Conservation (phyloP, 2,329 filamentous ascomycete species). For the Claviceps fusiformis region DNA sequence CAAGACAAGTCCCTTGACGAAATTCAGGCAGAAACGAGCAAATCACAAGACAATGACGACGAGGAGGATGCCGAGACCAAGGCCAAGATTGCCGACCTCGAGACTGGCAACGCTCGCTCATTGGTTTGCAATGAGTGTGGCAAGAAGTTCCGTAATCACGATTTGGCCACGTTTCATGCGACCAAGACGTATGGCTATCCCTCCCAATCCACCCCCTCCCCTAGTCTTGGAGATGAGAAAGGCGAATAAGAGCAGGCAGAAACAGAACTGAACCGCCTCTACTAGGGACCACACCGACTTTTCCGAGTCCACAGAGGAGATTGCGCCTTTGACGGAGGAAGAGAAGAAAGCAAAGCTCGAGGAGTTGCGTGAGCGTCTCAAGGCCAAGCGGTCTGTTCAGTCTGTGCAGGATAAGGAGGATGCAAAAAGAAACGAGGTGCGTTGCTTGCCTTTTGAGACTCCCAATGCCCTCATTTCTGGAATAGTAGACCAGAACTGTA, state of each 20-base stretch:
- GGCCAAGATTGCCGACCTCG: constrained; percentile 49
- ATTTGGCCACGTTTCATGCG: constrained; percentile 80
- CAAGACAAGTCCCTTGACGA: constrained; percentile 79
- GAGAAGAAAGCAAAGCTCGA: constrained; percentile 72
- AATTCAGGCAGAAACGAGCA: constrained; percentile 38
- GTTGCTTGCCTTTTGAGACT: neutral
- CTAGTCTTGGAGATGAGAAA: neutral
- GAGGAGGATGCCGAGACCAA: constrained; percentile 35
- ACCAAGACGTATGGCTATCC: constrained; percentile 53
- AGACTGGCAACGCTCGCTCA: constrained; percentile 58
- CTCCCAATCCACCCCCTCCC: neutral
- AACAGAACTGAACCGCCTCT: neutral
- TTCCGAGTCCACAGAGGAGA: constrained; percentile 81
- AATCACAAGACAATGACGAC: constrained; percentile 30
- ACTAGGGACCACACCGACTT: constrained; percentile 74
- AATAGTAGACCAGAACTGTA: neutral
- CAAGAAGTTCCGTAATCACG: constrained; percentile 73
- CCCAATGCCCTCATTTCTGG: neutral
- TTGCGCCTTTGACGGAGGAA: constrained; percentile 80
- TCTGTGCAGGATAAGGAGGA: constrained; percentile 65
- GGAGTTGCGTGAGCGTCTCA: constrained; percentile 59
- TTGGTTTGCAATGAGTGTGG: constrained; percentile 90
- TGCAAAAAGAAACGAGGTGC: constrained; percentile 71
- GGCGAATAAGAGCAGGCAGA: neutral
- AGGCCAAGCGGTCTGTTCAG: constrained; percentile 56